phyloP scores from a whole-genome alignment of 2,329 filamentous ascomycete species.

The Hypoxylon sp. region DNA sequence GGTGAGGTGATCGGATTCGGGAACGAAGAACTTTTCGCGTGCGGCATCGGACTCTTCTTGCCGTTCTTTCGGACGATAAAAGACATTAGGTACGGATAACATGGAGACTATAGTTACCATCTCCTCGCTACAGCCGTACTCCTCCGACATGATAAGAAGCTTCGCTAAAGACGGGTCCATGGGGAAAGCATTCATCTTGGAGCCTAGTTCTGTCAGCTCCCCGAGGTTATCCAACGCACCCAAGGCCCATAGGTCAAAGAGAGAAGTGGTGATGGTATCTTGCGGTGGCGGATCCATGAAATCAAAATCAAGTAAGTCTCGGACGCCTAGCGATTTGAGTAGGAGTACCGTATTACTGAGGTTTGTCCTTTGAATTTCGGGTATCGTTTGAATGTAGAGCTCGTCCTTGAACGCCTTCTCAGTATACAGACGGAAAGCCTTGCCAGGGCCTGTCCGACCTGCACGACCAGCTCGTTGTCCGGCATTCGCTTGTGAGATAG shows the following conservation, averaged over 20 bases:
- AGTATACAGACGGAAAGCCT: slow-evolving; percentile 93
- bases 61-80: slow-evolving; percentile 96
- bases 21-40: slow-evolving; percentile 97
- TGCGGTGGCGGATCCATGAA: slow-evolving; percentile 99
- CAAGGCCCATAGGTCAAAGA: slow-evolving; percentile 97
- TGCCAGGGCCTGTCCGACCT: slow-evolving; percentile 93
- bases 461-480: slow-evolving; percentile 94
- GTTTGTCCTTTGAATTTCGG: slow-evolving; percentile 97
- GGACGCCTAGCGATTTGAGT: slow-evolving; percentile 93
- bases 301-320: slow-evolving; percentile 94
- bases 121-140: slow-evolving; percentile 95
- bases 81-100: slow-evolving; percentile 96
- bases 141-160: slow-evolving; percentile 89
- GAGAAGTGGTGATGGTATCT: slow-evolving; percentile 95
- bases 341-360: slow-evolving; percentile 94
- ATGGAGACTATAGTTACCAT: slow-evolving; percentile 99
- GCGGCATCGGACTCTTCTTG: slow-evolving; percentile 97
- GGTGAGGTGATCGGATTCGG: slow-evolving; percentile 96
- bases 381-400: slow-evolving; percentile 95
- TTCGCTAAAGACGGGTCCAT: slow-evolving; percentile 98
- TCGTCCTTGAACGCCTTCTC: slow-evolving; percentile 97
- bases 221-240: slow-evolving; percentile 95
- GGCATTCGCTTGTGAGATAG: slow-evolving; percentile 96
- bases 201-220: slow-evolving; percentile 87
- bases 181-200: slow-evolving; percentile 96